Conservation (phyloP, 352 stramenopile species). For the Globisporangium irregulare region DNA sequence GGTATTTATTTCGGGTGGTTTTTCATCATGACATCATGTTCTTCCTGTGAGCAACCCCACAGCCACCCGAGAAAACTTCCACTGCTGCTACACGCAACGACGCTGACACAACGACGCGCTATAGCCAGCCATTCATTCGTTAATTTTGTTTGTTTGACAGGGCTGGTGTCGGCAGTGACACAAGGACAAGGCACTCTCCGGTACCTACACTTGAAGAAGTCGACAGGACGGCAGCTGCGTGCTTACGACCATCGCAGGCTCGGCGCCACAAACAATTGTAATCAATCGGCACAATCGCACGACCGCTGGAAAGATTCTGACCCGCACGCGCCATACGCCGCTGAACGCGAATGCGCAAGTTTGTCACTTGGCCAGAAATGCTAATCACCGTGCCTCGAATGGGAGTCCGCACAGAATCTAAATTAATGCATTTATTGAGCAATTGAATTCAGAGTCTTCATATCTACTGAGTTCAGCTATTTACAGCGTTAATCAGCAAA, state of each 20-base stretch:
- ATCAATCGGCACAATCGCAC: neutral
- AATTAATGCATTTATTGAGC: no score
- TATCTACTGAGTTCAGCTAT: no score
- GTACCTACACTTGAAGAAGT: neutral
- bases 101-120: neutral
- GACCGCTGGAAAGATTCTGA: slow-evolving; percentile 4
- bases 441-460: no score
- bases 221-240: neutral
- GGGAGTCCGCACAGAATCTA: no score
- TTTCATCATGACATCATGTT: neutral
- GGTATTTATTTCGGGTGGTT: neutral
- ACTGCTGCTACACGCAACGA: neutral
- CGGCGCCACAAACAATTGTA: neutral
- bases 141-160: neutral
- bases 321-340: neutral
- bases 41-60: neutral
- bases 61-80: neutral
- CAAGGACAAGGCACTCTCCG: neutral
- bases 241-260: slow-evolving; percentile 3
- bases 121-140: neutral
- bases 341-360: neutral
- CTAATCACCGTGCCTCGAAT: neutral
- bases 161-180: neutral
- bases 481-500: no score
- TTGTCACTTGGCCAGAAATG: neutral